A percentile compares a stretch with the other conserved stretches of the same genome.
Conservation (phyloP, 768 basidiomycete species). For the Boletellus emodensis region DNA sequence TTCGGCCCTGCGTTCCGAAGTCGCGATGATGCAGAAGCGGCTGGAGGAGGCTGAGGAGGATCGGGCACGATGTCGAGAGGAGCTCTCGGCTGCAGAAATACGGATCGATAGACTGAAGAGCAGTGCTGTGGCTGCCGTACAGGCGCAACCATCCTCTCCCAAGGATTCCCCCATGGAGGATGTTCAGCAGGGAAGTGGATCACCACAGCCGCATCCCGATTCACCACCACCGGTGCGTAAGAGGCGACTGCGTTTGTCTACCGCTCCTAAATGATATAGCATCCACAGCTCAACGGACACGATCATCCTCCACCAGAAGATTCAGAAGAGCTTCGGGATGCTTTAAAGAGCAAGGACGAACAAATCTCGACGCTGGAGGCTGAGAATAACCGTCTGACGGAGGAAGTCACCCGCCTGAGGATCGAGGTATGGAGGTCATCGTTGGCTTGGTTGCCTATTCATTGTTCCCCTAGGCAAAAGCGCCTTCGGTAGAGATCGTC, state of each 20-base stretch:
- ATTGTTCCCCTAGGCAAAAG: slow-evolving; percentile 33
- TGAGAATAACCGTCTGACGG: slow-evolving; percentile 42
- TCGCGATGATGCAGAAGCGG: slow-evolving; percentile 45
- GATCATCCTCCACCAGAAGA: slow-evolving; percentile 39
- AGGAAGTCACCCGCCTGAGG: slow-evolving; percentile 42
- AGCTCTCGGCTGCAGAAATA: slow-evolving; percentile 54
- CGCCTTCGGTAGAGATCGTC: slow-evolving; percentile 44
- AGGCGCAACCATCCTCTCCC: slow-evolving; percentile 34
- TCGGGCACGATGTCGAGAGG: slow-evolving; percentile 45
- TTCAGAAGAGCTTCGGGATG: slow-evolving; percentile 35
- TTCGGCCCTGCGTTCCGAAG: slow-evolving; percentile 53
- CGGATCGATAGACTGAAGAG: slow-evolving; percentile 61
- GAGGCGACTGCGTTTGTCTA: slow-evolving; percentile 26
- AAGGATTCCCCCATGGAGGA: slow-evolving; percentile 32
- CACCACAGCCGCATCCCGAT: slow-evolving; percentile 46
- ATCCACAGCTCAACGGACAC: slow-evolving; percentile 36
- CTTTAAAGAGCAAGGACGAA: slow-evolving; percentile 30
- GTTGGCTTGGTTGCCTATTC: background rate
- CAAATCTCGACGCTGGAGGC: slow-evolving; percentile 47
- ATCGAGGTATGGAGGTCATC: slow-evolving; percentile 37
- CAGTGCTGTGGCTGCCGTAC: slow-evolving; percentile 46
- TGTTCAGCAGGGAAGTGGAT: slow-evolving; percentile 39
- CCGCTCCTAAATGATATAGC: slow-evolving; percentile 43
- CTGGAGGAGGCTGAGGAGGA: slow-evolving; percentile 49
- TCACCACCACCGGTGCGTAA: slow-evolving; percentile 75